A percentile compares a stretch with the other conserved stretches of the same genome.
Conservation (phyloP, 2,329 filamentous ascomycete species). For the Rutstroemia sp. region DNA sequence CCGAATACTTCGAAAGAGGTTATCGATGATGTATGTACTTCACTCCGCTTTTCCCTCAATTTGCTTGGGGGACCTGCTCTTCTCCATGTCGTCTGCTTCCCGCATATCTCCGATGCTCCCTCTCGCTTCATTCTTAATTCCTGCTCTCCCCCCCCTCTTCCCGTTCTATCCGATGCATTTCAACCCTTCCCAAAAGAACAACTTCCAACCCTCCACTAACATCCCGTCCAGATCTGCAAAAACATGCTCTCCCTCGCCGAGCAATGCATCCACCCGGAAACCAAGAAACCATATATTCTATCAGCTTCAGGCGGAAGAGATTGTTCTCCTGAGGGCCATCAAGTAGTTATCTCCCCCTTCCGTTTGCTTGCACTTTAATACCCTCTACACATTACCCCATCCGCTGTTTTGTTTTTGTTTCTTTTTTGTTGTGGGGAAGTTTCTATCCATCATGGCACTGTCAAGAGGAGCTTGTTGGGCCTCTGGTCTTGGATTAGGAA, state of each 20-base stretch:
- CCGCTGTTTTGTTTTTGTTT: not conserved
- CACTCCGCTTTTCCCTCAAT: too few relatives aligned
- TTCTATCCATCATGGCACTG: too few relatives aligned
- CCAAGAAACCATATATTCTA: constrained; percentile 53
- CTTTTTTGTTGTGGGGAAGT: too few relatives aligned
- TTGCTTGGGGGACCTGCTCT: too few relatives aligned
- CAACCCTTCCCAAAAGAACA: too few relatives aligned
- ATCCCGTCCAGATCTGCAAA: constrained; percentile 41
- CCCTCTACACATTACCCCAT: not conserved
- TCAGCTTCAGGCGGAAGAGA: constrained; percentile 51
- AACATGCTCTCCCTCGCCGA: constrained; percentile 50
- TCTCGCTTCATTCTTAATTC: too few relatives aligned
- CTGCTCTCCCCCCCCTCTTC: not conserved
- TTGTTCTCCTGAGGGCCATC: constrained; percentile 52
- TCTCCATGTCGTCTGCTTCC: too few relatives aligned
- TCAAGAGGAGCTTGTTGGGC: too few relatives aligned
- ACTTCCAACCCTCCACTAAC: not conserved
- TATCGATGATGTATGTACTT: constrained; percentile 45
- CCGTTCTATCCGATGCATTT: not conserved
- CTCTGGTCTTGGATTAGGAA: too few relatives aligned
- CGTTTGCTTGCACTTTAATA: not conserved
- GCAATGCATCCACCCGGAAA: constrained; percentile 51
- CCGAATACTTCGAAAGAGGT: constrained; percentile 39
- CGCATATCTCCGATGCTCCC: too few relatives aligned
- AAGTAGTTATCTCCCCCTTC: constrained; percentile 37